Evolutionary conservation across 2,329 filamentous ascomycete species (phyloP).

Genomic region (Aureobasidium vineae): DNA sequence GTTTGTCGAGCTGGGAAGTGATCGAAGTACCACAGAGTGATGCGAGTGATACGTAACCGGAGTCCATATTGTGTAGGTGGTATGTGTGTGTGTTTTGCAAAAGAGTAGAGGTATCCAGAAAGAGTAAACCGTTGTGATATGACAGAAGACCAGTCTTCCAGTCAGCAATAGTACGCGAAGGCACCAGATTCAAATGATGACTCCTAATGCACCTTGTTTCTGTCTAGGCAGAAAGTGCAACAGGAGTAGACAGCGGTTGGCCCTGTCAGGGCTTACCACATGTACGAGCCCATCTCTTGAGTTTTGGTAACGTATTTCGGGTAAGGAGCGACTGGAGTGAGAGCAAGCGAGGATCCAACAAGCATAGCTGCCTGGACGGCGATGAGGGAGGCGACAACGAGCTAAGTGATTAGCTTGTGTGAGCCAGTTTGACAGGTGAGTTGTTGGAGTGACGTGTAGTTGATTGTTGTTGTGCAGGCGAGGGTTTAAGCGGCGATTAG

Average conservation of each 20-base stretch:
- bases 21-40: not conserved
- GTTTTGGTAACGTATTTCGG: conserved; percentile 12
- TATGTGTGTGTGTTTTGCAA: conserved; percentile 14
- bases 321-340: conserved; percentile 27
- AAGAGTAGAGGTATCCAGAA: conserved; percentile 28
- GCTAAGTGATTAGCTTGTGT: not conserved
- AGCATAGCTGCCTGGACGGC: conserved; percentile 21
- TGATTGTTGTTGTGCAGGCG: not conserved
- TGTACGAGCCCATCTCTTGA: conserved; percentile 26
- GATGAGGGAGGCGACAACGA: not conserved
- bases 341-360: conserved; percentile 14
- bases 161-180: conserved; percentile 20
- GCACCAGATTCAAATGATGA: conserved; percentile 16
- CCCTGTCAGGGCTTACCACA: conserved; percentile 27
- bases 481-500: conserved; percentile 25
- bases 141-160: conserved; percentile 26
- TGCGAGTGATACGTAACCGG: not conserved
- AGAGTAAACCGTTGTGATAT: conserved; percentile 27
- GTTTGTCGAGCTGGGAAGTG: not conserved
- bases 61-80: conserved; percentile 17
- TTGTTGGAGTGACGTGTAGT: conserved; percentile 10
- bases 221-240: conserved; percentile 22
- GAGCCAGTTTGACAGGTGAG: not conserved
- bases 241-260: conserved; percentile 23
- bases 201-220: conserved; percentile 18